Percentiles rank a stretch among this genome's conserved stretches.
Evolutionary conservation across 108 stramenopile species (phyloP).

Genomic region (Chaetoceros tenuissimus): DNA sequence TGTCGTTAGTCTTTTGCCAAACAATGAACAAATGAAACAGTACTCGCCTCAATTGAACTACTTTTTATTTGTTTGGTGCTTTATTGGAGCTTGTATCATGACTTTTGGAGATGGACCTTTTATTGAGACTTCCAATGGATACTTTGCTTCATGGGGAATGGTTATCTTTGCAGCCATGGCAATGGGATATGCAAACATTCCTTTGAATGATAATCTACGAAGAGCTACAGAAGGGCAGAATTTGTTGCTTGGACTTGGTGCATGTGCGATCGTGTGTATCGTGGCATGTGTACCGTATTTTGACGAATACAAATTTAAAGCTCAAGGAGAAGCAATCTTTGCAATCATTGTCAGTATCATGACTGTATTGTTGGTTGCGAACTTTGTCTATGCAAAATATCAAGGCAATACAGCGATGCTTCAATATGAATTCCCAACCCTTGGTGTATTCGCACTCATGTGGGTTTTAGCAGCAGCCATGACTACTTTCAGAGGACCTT

Average conservation of each 20-base stretch:
- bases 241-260: neutral
- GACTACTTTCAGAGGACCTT: constrained; percentile 41
- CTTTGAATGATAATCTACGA: neutral
- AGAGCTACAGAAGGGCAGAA: neutral
- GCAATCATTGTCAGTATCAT: too few relatives aligned
- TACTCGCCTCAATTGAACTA: too few relatives aligned
- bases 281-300: neutral
- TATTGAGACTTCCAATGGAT: constrained; percentile 43
- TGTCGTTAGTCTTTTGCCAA: neutral
- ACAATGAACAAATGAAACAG: too few relatives aligned
- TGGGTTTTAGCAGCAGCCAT: constrained; percentile 34
- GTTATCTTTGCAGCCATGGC: neutral
- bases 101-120: constrained; percentile 55
- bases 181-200: neutral
- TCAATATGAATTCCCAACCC: too few relatives aligned
- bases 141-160: constrained; percentile 32
- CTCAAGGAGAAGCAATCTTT: too few relatives aligned
- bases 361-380: neutral
- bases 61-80: constrained; percentile 43
- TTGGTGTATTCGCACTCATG: constrained; percentile 5
- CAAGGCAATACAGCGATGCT: neutral
- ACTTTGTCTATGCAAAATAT: neutral
- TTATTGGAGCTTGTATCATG: constrained; percentile 39
- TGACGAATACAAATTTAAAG: neutral
- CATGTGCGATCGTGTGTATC: neutral